phyloP scores from a whole-genome alignment of 768 basidiomycete species.

The Psilocybe sp. region DNA sequence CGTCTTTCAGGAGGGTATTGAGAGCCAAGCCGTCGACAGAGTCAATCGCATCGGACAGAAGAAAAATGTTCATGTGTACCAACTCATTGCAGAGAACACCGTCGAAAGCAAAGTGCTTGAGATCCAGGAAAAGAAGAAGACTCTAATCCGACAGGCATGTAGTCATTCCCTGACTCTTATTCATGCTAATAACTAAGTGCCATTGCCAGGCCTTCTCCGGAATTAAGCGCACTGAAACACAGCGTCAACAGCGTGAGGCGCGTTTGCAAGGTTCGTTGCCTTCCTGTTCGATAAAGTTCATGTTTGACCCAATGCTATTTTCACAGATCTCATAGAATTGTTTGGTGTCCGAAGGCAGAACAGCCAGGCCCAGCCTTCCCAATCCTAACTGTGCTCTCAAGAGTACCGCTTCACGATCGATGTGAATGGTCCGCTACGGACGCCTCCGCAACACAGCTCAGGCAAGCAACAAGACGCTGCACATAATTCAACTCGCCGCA shows the following conservation, averaged over 20 bases:
- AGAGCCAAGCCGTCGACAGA: conserved; percentile 80
- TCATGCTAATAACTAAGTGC: not conserved
- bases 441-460: too few species aligned
- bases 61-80: conserved; percentile 83
- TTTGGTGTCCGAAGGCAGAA: conserved; percentile 27
- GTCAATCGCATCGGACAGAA: conserved; percentile 85
- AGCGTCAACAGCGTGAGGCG: conserved; percentile 75
- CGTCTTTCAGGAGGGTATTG: conserved; percentile 64
- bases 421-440: too few species aligned
- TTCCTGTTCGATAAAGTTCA: not conserved
- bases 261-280: conserved; percentile 66
- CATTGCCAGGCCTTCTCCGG: conserved; percentile 76
- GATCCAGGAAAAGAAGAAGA: conserved; percentile 85
- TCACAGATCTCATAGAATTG: conserved; percentile 56
- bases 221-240: conserved; percentile 71
- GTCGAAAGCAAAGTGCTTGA: conserved; percentile 86
- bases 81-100: conserved; percentile 86
- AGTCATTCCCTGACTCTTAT: not conserved
- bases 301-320: not conserved
- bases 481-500: too few species aligned
- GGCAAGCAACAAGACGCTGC: too few species aligned
- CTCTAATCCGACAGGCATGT: conserved; percentile 67
- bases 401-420: too few species aligned
- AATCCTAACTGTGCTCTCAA: too few species aligned
- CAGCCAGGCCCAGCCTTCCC: conserved; percentile 6